Evolutionary conservation across 345 rosid species (phyloP).

Genomic region (Mangifera indica): DNA sequence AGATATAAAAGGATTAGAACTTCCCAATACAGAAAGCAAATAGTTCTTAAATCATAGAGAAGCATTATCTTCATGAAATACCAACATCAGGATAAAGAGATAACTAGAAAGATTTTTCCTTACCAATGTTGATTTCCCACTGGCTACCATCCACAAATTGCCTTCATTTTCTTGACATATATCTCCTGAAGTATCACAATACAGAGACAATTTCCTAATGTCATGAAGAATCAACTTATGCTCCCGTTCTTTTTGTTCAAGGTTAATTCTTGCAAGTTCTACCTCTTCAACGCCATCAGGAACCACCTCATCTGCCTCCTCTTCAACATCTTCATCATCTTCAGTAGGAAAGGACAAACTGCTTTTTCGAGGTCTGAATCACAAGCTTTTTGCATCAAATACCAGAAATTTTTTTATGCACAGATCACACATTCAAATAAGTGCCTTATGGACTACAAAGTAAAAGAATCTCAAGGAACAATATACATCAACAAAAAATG

Average conservation of each 20-base stretch:
- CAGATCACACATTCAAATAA: not conserved
- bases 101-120: constrained; percentile 23
- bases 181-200: constrained; percentile 56
- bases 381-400: constrained; percentile 21
- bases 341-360: constrained; percentile 82
- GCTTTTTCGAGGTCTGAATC: constrained; percentile 85
- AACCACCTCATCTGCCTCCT: constrained; percentile 96
- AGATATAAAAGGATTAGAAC: constrained; percentile 6
- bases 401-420: not conserved
- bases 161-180: constrained; percentile 32
- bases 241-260: constrained; percentile 75
- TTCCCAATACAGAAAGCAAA: not conserved
- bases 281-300: constrained; percentile 98
- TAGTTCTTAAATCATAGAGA: not conserved
- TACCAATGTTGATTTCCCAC: constrained; percentile 50
- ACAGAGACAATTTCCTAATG: constrained; percentile 66
- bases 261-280: constrained; percentile 85
- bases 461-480: constrained; percentile 12
- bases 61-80: constrained; percentile 2
- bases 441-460: constrained; percentile 10
- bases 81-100: constrained; percentile 1
- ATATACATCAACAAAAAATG: constrained; percentile 5
- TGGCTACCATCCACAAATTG: constrained; percentile 50
- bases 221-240: constrained; percentile 75
- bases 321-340: constrained; percentile 95